Base-by-base conservation (phyloP, 2,329 filamentous ascomycete species). In the Penicillium sp. region DNA sequence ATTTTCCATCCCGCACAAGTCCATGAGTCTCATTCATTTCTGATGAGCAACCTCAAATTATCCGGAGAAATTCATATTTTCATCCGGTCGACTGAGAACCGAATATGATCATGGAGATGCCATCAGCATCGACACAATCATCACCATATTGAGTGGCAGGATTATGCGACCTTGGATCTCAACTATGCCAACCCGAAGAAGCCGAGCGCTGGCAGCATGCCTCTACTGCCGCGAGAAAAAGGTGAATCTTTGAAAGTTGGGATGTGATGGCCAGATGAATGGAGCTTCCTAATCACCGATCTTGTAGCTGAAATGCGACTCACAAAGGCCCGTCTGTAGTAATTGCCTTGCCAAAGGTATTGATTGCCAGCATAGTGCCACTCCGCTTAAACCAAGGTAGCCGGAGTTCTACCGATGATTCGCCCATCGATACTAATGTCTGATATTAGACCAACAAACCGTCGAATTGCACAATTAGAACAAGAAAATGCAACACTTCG, bases 301-400 rank as follows among this genome's bases (percentile, higher is more conserved):
- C 16, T 39, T 18, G 53, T 10, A 81, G 78, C 74, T 81, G 65
- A 79, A 78, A 58, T 81, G 79, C 61, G 78, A 76, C 52, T 71
- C 72, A 21, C 74, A 75, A 43, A 65, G 70, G 46, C 78, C 77
- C 3, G 63, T 62, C 28, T 81, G 78, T 53, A 69, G 70, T 29
- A 79, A 77, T 58, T 81, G 78, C 60, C 68, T 70, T 51, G 72
- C 70, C 1, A 77, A 80, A 54, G 74, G 70, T 6, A 71, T 74
- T 45, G 72, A 73, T 15, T 80, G 78, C 50, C 65, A 69, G 33
- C 76, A 77, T 51, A 70, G 74, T 39, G 68, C 70, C 10, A 63
- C 71, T 44, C 61, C 63, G 24, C 62, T 70, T 45, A 60, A 62
- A 38, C 60, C 62, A 18, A 63, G 63, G 61, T 62, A 45, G 42